Evolutionary conservation across 805 yeast species (phyloP).

Genomic region (Saturnispora gosingensis): DNA sequence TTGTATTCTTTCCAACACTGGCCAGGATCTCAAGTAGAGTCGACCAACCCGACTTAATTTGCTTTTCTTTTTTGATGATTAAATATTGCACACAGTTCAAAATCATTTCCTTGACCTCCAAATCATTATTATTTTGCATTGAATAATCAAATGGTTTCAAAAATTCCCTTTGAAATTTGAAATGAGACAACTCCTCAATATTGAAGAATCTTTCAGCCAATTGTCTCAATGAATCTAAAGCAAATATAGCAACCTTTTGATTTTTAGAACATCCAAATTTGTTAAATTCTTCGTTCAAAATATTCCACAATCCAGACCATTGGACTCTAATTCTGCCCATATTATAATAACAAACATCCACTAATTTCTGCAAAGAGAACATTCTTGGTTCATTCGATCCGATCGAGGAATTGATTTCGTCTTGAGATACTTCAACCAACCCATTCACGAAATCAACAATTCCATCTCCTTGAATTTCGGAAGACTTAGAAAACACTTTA

Average conservation of each 20-base stretch:
- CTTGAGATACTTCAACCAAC: slow-evolving; percentile 74
- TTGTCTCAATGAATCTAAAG: slow-evolving; percentile 89
- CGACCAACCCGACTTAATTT: slow-evolving; percentile 90
- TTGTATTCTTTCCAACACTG: slow-evolving; percentile 52
- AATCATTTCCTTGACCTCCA: slow-evolving; percentile 78
- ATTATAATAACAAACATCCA: slow-evolving; percentile 95
- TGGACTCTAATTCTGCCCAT: slow-evolving; percentile 94
- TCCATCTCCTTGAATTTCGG: slow-evolving; percentile 70
- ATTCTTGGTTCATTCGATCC: slow-evolving; percentile 77
- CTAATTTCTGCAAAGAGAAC: slow-evolving; percentile 89
- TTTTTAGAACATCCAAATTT: slow-evolving; percentile 76
- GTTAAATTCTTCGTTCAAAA: slow-evolving; percentile 84
- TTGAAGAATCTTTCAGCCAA: slow-evolving; percentile 86
- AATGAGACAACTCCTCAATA: slow-evolving; percentile 88
- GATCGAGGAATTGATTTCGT: slow-evolving; percentile 85
- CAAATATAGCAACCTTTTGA: slow-evolving; percentile 72
- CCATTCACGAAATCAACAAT: slow-evolving; percentile 84
- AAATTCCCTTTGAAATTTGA: slow-evolving; percentile 91
- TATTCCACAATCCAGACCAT: slow-evolving; percentile 93
- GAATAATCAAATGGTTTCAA: slow-evolving; percentile 83
- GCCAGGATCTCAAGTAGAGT: slow-evolving; percentile 74
- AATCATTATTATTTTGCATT: slow-evolving; percentile 53
- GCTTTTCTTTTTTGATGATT: slow-evolving; percentile 62
- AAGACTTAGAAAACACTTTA: slow-evolving; percentile 75
- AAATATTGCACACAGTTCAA: slow-evolving; percentile 83